Evolutionary conservation across 2,329 filamentous ascomycete genomes (phyloP), one percentile per base, ranked within the genome.

Genomic region (Trematosphaeria pertusa): DNA sequence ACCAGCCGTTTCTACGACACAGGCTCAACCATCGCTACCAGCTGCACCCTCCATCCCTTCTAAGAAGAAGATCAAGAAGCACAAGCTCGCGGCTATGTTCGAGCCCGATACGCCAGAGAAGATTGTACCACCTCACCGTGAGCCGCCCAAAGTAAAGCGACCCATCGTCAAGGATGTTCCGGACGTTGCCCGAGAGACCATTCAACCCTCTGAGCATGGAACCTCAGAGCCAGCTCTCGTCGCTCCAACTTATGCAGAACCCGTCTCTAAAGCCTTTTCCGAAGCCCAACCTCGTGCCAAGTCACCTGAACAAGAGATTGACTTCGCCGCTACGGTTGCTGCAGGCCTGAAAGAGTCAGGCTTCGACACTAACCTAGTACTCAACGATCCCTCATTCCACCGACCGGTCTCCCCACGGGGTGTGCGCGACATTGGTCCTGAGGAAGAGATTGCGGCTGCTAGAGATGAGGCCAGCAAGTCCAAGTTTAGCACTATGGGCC

Each of bases 291-390:
- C 62, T 6, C 52, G 49, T 9, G 40, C 59, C 1, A 45, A 39
- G 22, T 58, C 62, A 34, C 68, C 69, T 14, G 52, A 62, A 17
- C 59, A 61, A 39, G 73, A 77, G 37, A 70, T 76, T 26, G 76
- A 78, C 50, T 79, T 79, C 43, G 73, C 77, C 18, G 76, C 75
- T 4, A 74, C 75, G 4, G 59, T 79, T 6, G 75, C 76, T 17
- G 76, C 75, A 39, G 75, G 75, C 21, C 56, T 79, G 11, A 67
- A 73, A 46, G 71, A 75, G 39, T 76, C 74, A 19, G 76, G 76
- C 22, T 79, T 79, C 53, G 65, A 78, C 53, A 69, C 75, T 4
- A 64, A 73, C 37, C 62, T 76, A 22, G 75, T 78, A 5, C 65
- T 78, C 35, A 67, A 77, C 17, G 72, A 78, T 50, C 68, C 72